Evolutionary conservation across 2,329 filamentous ascomycete species (phyloP).

Genomic region (Scedosporium minutisporum): DNA sequence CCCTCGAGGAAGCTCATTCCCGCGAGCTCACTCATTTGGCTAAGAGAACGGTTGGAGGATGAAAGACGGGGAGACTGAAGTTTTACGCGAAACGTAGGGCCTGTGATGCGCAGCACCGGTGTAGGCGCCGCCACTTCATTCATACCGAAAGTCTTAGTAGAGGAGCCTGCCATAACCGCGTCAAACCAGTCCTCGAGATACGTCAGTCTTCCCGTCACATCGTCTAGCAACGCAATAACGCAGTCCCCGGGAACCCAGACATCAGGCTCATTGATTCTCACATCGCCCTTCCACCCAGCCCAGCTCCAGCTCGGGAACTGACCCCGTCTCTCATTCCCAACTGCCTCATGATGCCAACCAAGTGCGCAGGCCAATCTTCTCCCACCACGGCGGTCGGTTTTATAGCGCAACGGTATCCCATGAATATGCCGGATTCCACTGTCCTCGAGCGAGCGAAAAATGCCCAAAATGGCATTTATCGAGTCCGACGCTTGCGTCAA

Average conservation of each 20-base stretch:
- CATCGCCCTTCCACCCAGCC: constrained; percentile 25
- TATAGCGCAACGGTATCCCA: constrained; percentile 16
- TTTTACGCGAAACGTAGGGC: neutral
- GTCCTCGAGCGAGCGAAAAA: constrained; percentile 20
- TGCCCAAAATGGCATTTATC: constrained; percentile 21
- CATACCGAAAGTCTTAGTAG: neutral
- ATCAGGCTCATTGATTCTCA: constrained; percentile 7
- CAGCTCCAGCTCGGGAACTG: constrained; percentile 26
- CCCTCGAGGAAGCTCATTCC: neutral
- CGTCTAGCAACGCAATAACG: neutral
- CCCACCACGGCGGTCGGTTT: neutral
- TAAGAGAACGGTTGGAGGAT: neutral
- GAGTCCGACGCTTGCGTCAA: constrained; percentile 23
- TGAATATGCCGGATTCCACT: constrained; percentile 21
- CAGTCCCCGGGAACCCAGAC: neutral
- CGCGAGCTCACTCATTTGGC: neutral
- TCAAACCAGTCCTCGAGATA: neutral
- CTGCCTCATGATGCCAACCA: constrained; percentile 7
- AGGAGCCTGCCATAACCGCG: neutral
- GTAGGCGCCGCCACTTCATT: neutral
- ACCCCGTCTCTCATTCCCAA: constrained; percentile 15
- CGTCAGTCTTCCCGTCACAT: neutral
- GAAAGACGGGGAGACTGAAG: neutral
- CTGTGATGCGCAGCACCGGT: neutral
- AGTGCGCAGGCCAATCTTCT: neutral